Evolutionary conservation across 2,329 filamentous ascomycete species (phyloP).

Genomic region (Trichoderma semiorbis): DNA sequence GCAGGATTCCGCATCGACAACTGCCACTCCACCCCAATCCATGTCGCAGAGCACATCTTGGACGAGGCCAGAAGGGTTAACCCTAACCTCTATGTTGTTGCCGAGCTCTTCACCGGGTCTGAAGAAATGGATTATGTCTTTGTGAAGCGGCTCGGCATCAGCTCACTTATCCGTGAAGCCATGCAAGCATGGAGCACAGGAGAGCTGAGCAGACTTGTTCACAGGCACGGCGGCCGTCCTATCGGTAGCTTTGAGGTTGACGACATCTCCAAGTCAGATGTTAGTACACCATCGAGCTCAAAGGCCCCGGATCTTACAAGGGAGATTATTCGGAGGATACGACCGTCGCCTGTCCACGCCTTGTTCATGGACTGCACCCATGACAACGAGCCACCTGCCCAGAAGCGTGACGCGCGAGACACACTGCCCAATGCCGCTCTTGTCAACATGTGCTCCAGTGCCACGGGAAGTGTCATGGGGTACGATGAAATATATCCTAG

Average conservation of each 20-base stretch:
- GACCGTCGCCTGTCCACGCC: constrained; percentile 84
- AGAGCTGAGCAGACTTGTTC: constrained; percentile 88
- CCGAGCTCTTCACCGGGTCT: constrained; percentile 91
- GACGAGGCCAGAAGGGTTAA: constrained; percentile 88
- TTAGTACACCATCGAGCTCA: constrained; percentile 30
- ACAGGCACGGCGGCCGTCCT: constrained; percentile 86
- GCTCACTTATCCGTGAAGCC: constrained; percentile 88
- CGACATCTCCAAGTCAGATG: constrained; percentile 66
- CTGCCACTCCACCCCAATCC: constrained; percentile 91
- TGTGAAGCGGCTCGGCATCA: constrained; percentile 86
- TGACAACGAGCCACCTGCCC: constrained; percentile 93
- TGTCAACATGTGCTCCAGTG: constrained; percentile 92
- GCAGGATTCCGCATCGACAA: constrained; percentile 96
- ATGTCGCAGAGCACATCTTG: constrained; percentile 90
- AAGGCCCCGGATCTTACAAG: constrained; percentile 39
- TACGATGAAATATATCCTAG: constrained; percentile 96
- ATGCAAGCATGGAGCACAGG: constrained; percentile 98
- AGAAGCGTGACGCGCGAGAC: constrained; percentile 91
- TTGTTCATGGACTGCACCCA: constrained; percentile 99
- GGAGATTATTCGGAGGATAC: constrained; percentile 76
- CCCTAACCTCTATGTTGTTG: constrained; percentile 85
- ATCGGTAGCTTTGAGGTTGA: constrained; percentile 98
- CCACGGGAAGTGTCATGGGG: constrained; percentile 93
- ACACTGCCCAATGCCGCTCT: constrained; percentile 91
- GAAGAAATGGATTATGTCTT: constrained; percentile 97